phyloP scores from a whole-genome alignment of 2,329 filamentous ascomycete genomes.

The Neopestalotiopsis sp. region DNA sequence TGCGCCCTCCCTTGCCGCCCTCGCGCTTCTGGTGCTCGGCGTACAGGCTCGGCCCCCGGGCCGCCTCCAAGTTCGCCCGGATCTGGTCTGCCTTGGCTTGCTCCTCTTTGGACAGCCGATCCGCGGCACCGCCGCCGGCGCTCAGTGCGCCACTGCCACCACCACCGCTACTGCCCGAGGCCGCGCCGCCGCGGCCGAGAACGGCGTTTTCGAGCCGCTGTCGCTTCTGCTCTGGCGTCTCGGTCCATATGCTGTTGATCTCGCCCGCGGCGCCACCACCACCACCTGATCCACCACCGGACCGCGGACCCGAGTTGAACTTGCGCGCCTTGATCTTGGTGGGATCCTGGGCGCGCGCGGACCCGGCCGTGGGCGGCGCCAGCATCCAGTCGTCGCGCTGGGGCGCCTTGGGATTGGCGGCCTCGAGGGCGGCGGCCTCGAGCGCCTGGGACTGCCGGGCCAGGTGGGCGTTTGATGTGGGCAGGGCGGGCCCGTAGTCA shows the following conservation, averaged over 20 bases:
- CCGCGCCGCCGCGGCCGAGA: conserved; percentile 66
- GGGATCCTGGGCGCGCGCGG: conserved; percentile 73
- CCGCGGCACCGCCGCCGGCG: conserved; percentile 27
- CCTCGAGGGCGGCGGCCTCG: conserved; percentile 36
- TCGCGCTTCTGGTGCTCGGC: conserved; percentile 58
- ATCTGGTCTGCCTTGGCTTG: conserved; percentile 58
- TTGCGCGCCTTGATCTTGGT: conserved; percentile 83
- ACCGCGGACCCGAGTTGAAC: conserved; percentile 72
- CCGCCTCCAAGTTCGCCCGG: conserved; percentile 56
- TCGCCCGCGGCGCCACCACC: conserved; percentile 45
- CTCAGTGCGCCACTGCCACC: conserved; percentile 51
- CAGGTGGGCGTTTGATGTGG: conserved; percentile 45
- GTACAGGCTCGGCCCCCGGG: conserved; percentile 63
- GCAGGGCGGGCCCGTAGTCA: conserved; percentile 66
- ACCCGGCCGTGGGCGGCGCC: conserved; percentile 64
- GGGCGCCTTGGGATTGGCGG: conserved; percentile 48
- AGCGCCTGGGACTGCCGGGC: conserved; percentile 30
- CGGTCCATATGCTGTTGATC: conserved; percentile 82
- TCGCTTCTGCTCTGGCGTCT: conserved; percentile 88
- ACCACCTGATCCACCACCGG: conserved; percentile 37
- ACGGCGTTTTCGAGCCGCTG: conserved; percentile 82
- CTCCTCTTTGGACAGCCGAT: conserved; percentile 54
- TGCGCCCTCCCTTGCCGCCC: conserved; percentile 32
- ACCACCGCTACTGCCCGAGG: conserved; percentile 44
- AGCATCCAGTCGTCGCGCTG: conserved; percentile 89